phyloP scores from a whole-genome alignment of 2,329 filamentous ascomycete genomes.

The Sporothrix pseudoabietina region DNA sequence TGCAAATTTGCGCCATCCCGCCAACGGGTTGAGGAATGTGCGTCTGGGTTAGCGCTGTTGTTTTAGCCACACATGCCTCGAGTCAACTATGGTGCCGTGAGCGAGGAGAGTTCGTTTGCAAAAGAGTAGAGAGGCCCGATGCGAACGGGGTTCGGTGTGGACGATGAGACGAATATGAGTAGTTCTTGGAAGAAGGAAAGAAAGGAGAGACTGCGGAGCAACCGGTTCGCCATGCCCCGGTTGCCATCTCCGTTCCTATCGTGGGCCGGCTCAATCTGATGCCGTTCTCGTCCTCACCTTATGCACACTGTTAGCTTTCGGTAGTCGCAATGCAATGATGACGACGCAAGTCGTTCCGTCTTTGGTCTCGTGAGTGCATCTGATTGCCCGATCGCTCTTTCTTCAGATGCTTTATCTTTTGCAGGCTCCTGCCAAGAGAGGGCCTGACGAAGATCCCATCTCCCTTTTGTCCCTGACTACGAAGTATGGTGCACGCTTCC shows the following conservation, averaged over 20 bases:
- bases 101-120: not conserved
- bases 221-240: not conserved
- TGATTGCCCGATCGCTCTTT: not conserved
- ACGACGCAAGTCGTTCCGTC: not conserved
- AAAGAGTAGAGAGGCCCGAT: too few species aligned
- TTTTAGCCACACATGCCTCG: constrained; percentile 9
- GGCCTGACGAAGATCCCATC: constrained; percentile 9
- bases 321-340: not conserved
- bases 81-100: not conserved
- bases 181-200: not conserved
- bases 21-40: constrained; percentile 1
- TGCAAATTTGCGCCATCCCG: not conserved
- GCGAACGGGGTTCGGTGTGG: not conserved
- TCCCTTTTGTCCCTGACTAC: constrained; percentile 1
- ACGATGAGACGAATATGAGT: too few species aligned
- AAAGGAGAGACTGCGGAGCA: not conserved
- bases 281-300: not conserved
- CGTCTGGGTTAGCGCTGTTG: not conserved
- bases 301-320: not conserved
- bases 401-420: not conserved
- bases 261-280: not conserved
- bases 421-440: not conserved
- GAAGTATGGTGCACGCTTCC: not conserved
- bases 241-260: not conserved
- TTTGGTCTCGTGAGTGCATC: not conserved